Evolutionary conservation across 1,284 basidiomycete genomes (phyloP), one percentile per base, ranked within the genome.

Genomic region (Megacollybia platyphylla): DNA sequence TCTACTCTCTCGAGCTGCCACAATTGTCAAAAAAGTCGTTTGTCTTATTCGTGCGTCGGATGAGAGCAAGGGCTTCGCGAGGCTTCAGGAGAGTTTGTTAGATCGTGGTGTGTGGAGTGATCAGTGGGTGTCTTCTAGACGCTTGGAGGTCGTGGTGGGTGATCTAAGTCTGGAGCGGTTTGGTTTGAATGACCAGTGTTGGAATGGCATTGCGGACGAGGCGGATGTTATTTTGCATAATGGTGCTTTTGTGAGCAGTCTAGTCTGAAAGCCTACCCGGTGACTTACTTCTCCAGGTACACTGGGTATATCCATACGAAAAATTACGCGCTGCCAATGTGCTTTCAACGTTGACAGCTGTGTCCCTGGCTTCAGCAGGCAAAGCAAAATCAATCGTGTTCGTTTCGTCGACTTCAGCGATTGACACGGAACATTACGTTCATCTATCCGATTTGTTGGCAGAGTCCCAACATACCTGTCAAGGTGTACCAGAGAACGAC

Each of bases 231-330:
- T 99, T 26, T 58, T 98, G 44, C 96, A 98, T 61, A 99, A 99
- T 54, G 96, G 96, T 37, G 96, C 96, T 17, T 65, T 98, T 58
- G 96, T 91, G 52, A 50, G 83, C 65, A 11, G 31, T 41, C 29
- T 11, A 28, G 41, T 5, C 27, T 24, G 30, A n/a, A 11, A 11
- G n/a, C 10, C 32, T 26, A 20, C 11, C 26, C 1, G 32, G 27
- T 35, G 26, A n/a, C 39, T 38, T 18, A 20, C 13, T 40, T 24
- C 45, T 28, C 37, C 49, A 89, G 87, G 87, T 98, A 10, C 96
- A 98, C 58, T 99, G 96, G 96, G 90, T 98, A 2, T 98, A 97
- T 62, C 91, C 93, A 0, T 99, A 99, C 63, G 84, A 90, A 58
- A 91, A 85, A 61, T 73, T 99, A 30, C 85, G 93, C 11, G 73